Base-by-base conservation (phyloP, 2,329 filamentous ascomycete genomes). In the Fusarium nisikadoi region DNA sequence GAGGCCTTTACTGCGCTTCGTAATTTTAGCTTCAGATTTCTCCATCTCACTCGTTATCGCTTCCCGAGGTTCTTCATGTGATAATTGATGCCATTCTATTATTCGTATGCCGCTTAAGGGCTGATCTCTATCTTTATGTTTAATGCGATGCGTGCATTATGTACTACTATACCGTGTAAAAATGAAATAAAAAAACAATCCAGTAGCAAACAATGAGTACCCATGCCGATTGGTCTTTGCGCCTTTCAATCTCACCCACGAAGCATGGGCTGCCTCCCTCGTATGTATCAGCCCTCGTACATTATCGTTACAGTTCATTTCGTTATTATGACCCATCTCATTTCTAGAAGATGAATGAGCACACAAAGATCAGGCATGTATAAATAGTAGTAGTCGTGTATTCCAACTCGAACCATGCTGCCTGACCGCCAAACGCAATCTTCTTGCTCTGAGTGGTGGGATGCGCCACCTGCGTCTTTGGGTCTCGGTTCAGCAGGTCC, bases 371-470 rank as follows among this genome's bases (percentile, higher is more conserved):
- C 58, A 87, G 69, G 38, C 80, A 76, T 5, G 87, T 89, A 73
- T 84, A 89, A 8, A 80, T 69, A 2, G 87, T 89, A 12, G 86
- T 84, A 6, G 84, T 64, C 6, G 84, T 86, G 75, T 88, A 85
- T 80, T 89, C 86, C 47, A 88, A 70, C 79, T 89, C 88, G 75
- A 88, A 89, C 83, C 85, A 88, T 23, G 86, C 85, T 13, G 86
- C 86, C 78, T 87, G 85, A 36, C 83, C 84, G 53, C 84, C 84
- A 73, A 87, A 88, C 3, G 86, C 85, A 75, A 86, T 86, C 80
- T 87, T 87, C 82, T 88, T 88, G 80, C 84, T 86, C 72, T 80
- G 71, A 8, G 80, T 79, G 0, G 85, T 85, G 8, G 87, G 87
- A 69, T 87, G 83, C 6, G 86, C 86, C n/a, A 88, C 83, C 25